Percentiles rank a stretch among this genome's conserved stretches.
Evolutionary conservation across 345 rosid species (phyloP).

Genomic region (Barbarea vulgaris): DNA sequence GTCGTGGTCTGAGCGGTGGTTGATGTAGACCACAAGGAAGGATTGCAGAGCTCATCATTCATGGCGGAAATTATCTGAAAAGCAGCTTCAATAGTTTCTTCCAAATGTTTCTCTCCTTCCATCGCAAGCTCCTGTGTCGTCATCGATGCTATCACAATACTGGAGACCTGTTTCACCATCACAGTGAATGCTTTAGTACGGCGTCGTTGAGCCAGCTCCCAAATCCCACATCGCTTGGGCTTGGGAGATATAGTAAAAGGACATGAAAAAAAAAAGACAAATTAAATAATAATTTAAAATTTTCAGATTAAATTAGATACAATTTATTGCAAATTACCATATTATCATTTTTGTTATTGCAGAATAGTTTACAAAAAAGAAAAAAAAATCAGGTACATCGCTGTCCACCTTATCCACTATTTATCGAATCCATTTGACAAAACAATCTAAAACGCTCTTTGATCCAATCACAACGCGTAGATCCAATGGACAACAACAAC

Average conservation of each 20-base stretch:
- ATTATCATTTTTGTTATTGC: too few species aligned
- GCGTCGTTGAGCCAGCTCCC: neutral
- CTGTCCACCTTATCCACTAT: slow-evolving; percentile 41
- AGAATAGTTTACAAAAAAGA: neutral
- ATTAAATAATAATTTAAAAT: neutral
- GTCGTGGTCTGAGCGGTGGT: slow-evolving; percentile 35
- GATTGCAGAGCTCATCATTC: slow-evolving; percentile 96
- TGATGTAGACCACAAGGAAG: slow-evolving; percentile 73
- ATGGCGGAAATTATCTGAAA: slow-evolving; percentile 81
- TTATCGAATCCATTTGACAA: slow-evolving; percentile 24
- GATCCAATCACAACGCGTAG: slow-evolving; percentile 44
- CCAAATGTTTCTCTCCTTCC: slow-evolving; percentile 86
- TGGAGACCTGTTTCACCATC: slow-evolving; percentile 33
- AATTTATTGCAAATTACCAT: too few species aligned
- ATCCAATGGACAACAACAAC: slow-evolving; percentile 47
- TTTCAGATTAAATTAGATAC: too few species aligned
- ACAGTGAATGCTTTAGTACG: neutral
- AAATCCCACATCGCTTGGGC: too few species aligned
- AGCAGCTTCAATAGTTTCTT: slow-evolving; percentile 87
- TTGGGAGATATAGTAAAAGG: too few species aligned
- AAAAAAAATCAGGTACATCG: slow-evolving; percentile 43
- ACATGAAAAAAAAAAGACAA: too few species aligned
- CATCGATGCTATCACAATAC: slow-evolving; percentile 36
- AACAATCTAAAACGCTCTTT: slow-evolving; percentile 27
- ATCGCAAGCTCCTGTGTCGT: slow-evolving; percentile 84